Conservation (phyloP, 140 eudicot genomes). For the Senecio squalidus region DNA sequence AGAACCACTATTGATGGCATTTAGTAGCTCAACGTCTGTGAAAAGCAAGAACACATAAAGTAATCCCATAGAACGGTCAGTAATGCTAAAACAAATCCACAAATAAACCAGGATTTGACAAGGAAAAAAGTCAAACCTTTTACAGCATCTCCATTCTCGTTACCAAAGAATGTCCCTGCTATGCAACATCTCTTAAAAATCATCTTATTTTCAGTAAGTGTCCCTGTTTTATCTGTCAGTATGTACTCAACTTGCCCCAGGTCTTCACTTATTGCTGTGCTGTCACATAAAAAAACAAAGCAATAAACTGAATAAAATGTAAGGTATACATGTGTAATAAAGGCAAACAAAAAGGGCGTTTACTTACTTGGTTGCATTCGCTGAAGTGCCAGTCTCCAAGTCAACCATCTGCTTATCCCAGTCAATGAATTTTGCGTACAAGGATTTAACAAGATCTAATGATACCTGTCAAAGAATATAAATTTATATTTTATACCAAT, state of each 20-base stretch:
- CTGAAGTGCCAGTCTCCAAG: slow-evolving; percentile 58
- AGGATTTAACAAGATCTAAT: slow-evolving; percentile 82
- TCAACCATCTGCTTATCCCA: slow-evolving; percentile 98
- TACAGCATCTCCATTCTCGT: slow-evolving; percentile 83
- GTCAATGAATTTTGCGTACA: slow-evolving; percentile 91
- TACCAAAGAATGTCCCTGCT: slow-evolving; percentile 75
- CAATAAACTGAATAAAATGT: slow-evolving; percentile 14
- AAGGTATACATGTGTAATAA: slow-evolving; percentile 1
- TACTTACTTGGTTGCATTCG: slow-evolving; percentile 89
- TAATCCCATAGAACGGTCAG: slow-evolving; percentile 3
- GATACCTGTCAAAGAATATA: slow-evolving; percentile 56
- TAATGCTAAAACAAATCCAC: background rate
- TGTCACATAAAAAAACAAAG: slow-evolving; percentile 46
- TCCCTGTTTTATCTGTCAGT: slow-evolving; percentile 97
- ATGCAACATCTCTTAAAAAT: slow-evolving; percentile 85
- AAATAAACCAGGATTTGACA: background rate
- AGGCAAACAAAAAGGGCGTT: slow-evolving; percentile 8
- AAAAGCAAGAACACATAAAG: slow-evolving; percentile 14
- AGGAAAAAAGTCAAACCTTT: slow-evolving; percentile 49
- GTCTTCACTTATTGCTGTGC: slow-evolving; percentile 99
- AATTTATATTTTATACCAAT: background rate
- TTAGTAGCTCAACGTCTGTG: slow-evolving; percentile 72
- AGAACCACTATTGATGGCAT: slow-evolving; percentile 59
- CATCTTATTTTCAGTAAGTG: slow-evolving; percentile 94
- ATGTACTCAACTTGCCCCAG: slow-evolving; percentile 99